A percentile compares a stretch with the other conserved stretches of the same genome.
Conservation (phyloP, 495 filamentous ascomycete genomes). For the Podospora didyma region DNA sequence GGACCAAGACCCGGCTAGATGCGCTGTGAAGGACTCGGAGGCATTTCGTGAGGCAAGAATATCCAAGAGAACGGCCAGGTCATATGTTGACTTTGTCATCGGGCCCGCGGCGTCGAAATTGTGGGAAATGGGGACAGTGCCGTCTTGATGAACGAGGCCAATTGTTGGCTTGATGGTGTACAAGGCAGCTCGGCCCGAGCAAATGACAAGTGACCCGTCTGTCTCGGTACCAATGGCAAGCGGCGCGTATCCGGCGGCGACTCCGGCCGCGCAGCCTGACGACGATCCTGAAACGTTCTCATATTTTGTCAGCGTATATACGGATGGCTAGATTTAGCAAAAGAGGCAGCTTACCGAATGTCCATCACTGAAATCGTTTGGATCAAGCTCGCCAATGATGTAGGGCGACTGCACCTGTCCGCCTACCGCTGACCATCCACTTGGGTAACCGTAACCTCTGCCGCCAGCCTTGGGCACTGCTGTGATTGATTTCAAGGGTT, state of each 20-base stretch:
- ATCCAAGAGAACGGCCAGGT: no score
- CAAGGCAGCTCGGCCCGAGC: conserved; percentile 28
- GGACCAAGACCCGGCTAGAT: neutral
- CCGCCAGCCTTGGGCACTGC: no score
- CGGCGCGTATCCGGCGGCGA: conserved; percentile 32
- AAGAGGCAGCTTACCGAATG: no score
- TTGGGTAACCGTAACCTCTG: conserved; percentile 1
- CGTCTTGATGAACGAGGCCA: conserved; percentile 8
- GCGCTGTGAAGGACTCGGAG: neutral
- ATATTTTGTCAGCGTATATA: no score
- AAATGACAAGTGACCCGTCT: conserved; percentile 28
- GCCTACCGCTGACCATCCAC: conserved; percentile 26
- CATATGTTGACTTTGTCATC: no score
- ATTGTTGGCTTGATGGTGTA: conserved; percentile 35
- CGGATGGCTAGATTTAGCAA: no score
- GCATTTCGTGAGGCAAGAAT: neutral
- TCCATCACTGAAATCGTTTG: no score
- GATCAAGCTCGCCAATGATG: conserved; percentile 17
- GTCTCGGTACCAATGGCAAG: conserved; percentile 35
- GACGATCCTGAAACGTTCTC: conserved; percentile 37
- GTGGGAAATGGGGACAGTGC: neutral
- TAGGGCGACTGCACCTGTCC: conserved; percentile 28
- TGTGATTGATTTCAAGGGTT: no score
- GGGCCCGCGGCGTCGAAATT: neutral
- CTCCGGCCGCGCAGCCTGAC: conserved; percentile 32